Percentiles rank a stretch among this genome's conserved stretches.
These are phyloP conservation scores for Fusarium fracticaudum DNA, from an alignment of 2,329 filamentous ascomycete genomes.

Conservation along the genomic window DNA sequence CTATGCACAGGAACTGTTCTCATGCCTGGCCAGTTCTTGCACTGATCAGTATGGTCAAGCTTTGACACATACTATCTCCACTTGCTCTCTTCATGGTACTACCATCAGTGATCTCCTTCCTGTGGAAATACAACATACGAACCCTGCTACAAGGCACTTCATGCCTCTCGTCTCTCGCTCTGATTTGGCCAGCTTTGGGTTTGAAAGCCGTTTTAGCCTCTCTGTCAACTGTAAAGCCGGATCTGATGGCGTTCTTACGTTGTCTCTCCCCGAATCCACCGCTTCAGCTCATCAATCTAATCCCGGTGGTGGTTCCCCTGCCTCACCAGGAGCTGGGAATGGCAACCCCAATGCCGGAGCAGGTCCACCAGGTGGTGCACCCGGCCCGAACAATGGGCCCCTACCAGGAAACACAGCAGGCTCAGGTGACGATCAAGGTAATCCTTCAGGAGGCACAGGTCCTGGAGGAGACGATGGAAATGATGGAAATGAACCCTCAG, in stretches of 20 bases:
- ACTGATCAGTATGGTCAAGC: slow-evolving; percentile 45
- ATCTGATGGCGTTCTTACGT: slow-evolving; percentile 46
- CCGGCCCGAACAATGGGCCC: not conserved
- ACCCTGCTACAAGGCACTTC: slow-evolving; percentile 12
- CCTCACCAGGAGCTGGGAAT: not conserved
- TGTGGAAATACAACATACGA: slow-evolving; percentile 39
- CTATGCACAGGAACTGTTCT: slow-evolving; percentile 42
- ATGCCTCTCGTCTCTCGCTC: not conserved
- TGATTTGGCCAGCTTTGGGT: slow-evolving; percentile 14
- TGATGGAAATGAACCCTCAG: not conserved
- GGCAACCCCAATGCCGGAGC: not conserved
- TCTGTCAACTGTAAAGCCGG: slow-evolving; percentile 45
- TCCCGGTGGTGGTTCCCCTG: not conserved
- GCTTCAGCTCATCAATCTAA: slow-evolving; percentile 12
- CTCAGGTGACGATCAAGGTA: not conserved
- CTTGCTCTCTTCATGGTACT: slow-evolving; percentile 42
- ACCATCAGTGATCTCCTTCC: slow-evolving; percentile 45
- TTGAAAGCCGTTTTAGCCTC: slow-evolving; percentile 39
- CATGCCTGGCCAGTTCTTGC: slow-evolving; percentile 46
- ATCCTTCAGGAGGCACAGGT: not conserved
- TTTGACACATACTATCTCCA: slow-evolving; percentile 39
- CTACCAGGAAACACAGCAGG: not conserved
- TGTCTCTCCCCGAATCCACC: slow-evolving; percentile 36
- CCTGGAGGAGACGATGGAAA: not conserved
- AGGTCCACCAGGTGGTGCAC: not conserved